These are phyloP conservation scores for Arthrobotrys conoides DNA, from an alignment of 2,329 filamentous ascomycete species.

Conservation along the genomic window DNA sequence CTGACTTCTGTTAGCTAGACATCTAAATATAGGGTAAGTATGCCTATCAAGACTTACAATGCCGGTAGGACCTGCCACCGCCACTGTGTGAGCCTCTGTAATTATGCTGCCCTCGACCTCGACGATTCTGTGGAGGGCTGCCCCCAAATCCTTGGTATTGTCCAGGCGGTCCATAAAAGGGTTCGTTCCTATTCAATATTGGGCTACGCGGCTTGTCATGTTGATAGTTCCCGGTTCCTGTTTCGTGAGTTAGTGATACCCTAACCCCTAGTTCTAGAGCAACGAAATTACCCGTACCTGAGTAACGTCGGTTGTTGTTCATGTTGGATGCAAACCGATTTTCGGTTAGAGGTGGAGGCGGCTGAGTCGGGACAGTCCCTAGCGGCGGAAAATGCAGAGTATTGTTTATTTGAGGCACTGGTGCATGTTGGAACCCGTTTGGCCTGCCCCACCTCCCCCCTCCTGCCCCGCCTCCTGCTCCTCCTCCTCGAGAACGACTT, in stretches of 20 bases:
- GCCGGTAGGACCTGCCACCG: conserved; percentile 24
- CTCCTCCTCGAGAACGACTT: conserved; percentile 25
- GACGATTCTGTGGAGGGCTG: conserved; percentile 49
- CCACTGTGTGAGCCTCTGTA: conserved; percentile 44
- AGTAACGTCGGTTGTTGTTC: conserved; percentile 38
- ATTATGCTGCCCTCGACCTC: conserved; percentile 32
- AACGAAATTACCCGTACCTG: conserved; percentile 21
- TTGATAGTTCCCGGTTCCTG: conserved; percentile 36
- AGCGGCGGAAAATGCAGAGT: conserved; percentile 56
- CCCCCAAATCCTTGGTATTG: conserved; percentile 29
- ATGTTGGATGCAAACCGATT: conserved; percentile 23
- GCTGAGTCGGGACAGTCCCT: conserved; percentile 43
- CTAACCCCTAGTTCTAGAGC: not conserved
- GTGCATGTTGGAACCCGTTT: conserved; percentile 20
- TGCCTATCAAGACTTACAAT: conserved; percentile 23
- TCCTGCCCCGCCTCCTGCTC: too few species aligned
- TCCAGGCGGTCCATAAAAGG: conserved; percentile 21
- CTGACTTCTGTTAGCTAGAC: conserved; percentile 26
- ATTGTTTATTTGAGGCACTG: conserved; percentile 57
- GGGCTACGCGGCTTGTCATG: conserved; percentile 42
- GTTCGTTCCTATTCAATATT: conserved; percentile 15
- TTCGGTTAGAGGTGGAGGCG: conserved; percentile 38
- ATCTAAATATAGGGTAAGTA: not conserved
- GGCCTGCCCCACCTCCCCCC: conserved; percentile 41
- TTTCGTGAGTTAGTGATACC: not conserved